A percentile compares a stretch with the other conserved stretches of the same genome.
Evolutionary conservation across 2,329 filamentous ascomycete species (phyloP).

Genomic region (Cladosporium sp.): DNA sequence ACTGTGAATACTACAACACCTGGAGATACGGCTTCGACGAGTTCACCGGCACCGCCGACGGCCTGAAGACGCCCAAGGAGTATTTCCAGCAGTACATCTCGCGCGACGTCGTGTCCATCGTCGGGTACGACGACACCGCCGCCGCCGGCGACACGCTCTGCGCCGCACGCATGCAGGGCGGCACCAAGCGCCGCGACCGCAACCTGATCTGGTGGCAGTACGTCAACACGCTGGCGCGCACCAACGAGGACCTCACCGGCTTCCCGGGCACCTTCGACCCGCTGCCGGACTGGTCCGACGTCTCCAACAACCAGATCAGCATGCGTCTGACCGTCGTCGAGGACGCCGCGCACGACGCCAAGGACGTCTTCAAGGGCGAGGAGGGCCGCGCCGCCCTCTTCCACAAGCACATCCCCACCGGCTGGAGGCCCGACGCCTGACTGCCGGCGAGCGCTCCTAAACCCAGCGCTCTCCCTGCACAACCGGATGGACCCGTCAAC

Average conservation of each 20-base stretch:
- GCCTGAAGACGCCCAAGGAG: constrained; percentile 8
- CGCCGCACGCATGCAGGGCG: constrained; percentile 7
- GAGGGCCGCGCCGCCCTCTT: constrained; percentile 5
- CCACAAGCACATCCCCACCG: constrained; percentile 1
- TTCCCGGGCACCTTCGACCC: constrained; percentile 7
- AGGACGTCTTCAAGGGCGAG: constrained; percentile 6
- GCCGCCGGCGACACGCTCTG: constrained; percentile 1
- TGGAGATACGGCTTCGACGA: constrained; percentile 10
- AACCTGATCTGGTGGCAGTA: constrained; percentile 13
- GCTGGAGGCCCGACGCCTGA: constrained; percentile 10
- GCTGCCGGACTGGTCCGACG: constrained; percentile 2
- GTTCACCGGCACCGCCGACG: constrained; percentile 8
- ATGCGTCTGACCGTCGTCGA: constrained; percentile 7
- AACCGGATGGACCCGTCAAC: neutral
- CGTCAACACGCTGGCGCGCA: constrained; percentile 8
- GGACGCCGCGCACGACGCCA: constrained; percentile 4
- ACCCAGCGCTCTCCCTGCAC: neutral
- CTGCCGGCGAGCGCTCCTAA: neutral
- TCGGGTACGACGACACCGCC: constrained; percentile 7
- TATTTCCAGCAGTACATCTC: constrained; percentile 12
- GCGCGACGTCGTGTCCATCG: constrained; percentile 8
- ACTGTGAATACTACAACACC: constrained; percentile 10
- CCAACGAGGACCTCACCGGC: constrained; percentile 3
- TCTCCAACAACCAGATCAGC: constrained; percentile 10
- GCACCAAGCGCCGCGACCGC: constrained; percentile 8